Conservation (phyloP, 225 moss, liverwort and hornwort species). For the Pseudisothecium myosuroides region DNA sequence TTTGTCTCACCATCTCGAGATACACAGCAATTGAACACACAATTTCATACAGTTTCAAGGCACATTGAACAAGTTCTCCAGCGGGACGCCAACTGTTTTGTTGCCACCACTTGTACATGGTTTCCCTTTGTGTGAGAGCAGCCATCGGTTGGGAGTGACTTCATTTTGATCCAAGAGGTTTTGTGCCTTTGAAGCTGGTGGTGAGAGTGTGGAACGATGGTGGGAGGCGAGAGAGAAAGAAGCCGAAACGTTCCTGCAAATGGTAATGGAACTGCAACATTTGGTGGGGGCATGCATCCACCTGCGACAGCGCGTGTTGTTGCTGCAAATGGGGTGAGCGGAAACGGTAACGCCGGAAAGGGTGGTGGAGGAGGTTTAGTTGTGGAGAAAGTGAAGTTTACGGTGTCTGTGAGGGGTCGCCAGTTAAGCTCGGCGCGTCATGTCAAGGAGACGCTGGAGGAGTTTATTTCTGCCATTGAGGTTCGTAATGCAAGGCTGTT, state of each 20-base stretch:
- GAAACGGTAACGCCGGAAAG: too few species aligned
- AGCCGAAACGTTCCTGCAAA: background rate
- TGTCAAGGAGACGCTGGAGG: slow-evolving; percentile 76
- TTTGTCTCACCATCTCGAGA: background rate
- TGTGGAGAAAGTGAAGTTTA: too few species aligned
- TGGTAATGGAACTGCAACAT: background rate
- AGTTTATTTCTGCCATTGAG: slow-evolving; percentile 78
- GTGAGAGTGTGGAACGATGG: background rate
- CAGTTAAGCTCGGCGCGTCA: slow-evolving; percentile 95
- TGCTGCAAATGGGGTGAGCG: too few species aligned
- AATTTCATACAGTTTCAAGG: too few species aligned
- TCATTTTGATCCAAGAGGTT: background rate
- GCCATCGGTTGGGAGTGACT: background rate
- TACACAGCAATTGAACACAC: too few species aligned
- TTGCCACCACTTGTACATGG: background rate
- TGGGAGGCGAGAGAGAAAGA: background rate
- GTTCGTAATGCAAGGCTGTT: background rate
- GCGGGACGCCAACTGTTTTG: too few species aligned
- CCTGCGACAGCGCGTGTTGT: background rate
- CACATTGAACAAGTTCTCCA: too few species aligned
- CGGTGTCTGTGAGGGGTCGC: slow-evolving; percentile 67
- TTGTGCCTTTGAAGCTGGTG: background rate
- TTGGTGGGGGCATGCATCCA: background rate
- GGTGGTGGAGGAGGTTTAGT: too few species aligned
- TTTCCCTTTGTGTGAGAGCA: background rate